Evolutionary conservation across 2,329 filamentous ascomycete genomes (phyloP), one percentile per base, ranked within the genome.

Genomic region (Calonectria montana): DNA sequence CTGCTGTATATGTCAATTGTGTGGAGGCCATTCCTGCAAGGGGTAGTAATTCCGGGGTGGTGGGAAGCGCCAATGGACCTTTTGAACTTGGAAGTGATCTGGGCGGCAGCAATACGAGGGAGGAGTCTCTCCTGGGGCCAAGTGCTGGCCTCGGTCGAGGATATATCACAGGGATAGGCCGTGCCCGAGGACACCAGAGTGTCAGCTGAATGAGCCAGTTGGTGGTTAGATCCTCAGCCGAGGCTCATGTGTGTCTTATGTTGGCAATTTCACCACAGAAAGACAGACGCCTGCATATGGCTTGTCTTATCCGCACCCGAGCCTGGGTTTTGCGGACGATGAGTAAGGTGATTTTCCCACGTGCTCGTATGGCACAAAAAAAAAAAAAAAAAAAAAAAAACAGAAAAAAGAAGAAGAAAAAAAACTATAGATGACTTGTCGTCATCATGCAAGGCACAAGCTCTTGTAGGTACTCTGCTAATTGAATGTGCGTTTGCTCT

Each of bases 11-110:
- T 59, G 39, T 35, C 27, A 27, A 27, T 41, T 21, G 35, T 41
- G 63, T 43, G 61, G 67, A 64, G 50, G 31, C 25, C 15, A 21
- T 41, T 65, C 27, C 67, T 70, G 67, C 67, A 70, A 70, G 67
- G 67, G 67, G 61, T 48, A 65, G 67, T 10, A 59, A 43, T 61
- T 43, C 43, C 55, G 61, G 29, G 43, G n/a, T 23, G 57, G 23
- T 41, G 57, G 57, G 39, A 53, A n/a, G 48, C 15, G 48, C 5
- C 6, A 25, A 25, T 16, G 25, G 48, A 16, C 23, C 13, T 31
- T 16, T 53, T 25, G 23, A 53, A 31, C 15, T 53, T 16, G 48
- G 25, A 25, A 18, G 53, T 39, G 53, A 59, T 59, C 37, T 59
- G 53, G 12, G 23, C 7, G 4, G 15, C n/a, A 12, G 10, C 7